Base-by-base conservation (phyloP, 2,329 filamentous ascomycete species). In the Cladosporium sp. region DNA sequence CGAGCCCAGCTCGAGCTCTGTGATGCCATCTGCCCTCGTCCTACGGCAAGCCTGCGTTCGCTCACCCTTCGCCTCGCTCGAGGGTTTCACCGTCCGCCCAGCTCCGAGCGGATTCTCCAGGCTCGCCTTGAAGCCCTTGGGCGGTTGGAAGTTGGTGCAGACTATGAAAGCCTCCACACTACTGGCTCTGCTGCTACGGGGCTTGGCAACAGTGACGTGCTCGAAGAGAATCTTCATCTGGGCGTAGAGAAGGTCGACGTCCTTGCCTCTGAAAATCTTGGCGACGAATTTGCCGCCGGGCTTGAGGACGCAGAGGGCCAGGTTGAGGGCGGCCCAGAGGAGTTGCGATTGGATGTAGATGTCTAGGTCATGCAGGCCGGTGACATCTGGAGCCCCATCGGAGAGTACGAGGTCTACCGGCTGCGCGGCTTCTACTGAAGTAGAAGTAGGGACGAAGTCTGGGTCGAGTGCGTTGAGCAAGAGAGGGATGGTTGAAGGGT, bases 261-360 rank as follows among this genome's bases (percentile, higher is more conserved):
- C 93, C 61, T 90, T 85, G 13, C 89, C 91, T 13, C 93, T 78
- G 74, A 98, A 98, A 56, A 98, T 96, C 76, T 98, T 98, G 55
- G 93, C 93, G 7, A 98, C 92, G 63, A 98, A 98, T 65, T 89
- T 95, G 57, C 93, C 93, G 41, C 93, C 93, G 0, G 91, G 91
- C 55, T 87, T 87, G 18, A 98, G 80, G 10, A 98, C 90, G 66
- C 92, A 95, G 10, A 96, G 82, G 0, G 93, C 90, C 2, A 98
- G 82, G 68, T 96, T 95, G 16, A 98, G 80, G 0, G 93, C 93
- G 0, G 92, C 89, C 70, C 95, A 96, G 46, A 98, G 84, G 8
- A 98, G 80, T 71, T 97, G 93, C 8, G 88, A 91, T 72, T 98
- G 93, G 14, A 98, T 88, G 71, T 98, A 98, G 61, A 97, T 97